phyloP scores from a whole-genome alignment of 2,329 filamentous ascomycete species.

The Lachnellula hyalina region DNA sequence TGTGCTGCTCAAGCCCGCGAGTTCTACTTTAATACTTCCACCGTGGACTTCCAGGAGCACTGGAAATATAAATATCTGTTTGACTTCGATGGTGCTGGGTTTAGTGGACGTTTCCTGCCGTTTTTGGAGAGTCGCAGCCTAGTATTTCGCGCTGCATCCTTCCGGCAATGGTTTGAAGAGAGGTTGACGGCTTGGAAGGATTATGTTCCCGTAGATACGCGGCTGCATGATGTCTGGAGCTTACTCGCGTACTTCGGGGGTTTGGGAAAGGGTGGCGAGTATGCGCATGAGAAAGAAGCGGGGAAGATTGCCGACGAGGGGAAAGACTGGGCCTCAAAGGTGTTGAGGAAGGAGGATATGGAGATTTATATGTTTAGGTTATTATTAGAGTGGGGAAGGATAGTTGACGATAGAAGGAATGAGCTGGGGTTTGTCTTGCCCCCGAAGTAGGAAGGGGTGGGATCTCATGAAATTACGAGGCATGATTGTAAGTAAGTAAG shows the following conservation, averaged over 20 bases:
- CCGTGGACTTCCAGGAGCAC: conserved; percentile 33
- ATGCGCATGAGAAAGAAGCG: conserved; percentile 32
- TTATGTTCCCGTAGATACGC: conserved; percentile 55
- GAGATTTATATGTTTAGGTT: conserved; percentile 52
- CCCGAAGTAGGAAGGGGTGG: background rate
- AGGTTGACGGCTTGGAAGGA: conserved; percentile 57
- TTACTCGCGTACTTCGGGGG: conserved; percentile 29
- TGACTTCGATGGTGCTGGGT: conserved; percentile 53
- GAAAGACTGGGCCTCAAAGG: conserved; percentile 48
- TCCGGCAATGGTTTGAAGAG: conserved; percentile 60
- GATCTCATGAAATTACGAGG: background rate
- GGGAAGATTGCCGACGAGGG: conserved; percentile 48
- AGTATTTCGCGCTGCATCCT: conserved; percentile 55
- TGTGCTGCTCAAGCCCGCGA: conserved; percentile 30
- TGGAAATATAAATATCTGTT: conserved; percentile 48
- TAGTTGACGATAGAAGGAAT: conserved; percentile 37
- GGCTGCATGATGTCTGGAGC: conserved; percentile 22
- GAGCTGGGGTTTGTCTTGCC: conserved; percentile 30
- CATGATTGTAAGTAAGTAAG: too few relatives aligned
- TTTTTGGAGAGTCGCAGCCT: conserved; percentile 48
- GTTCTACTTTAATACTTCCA: conserved; percentile 20
- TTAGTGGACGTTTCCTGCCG: conserved; percentile 43
- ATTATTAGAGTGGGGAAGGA: conserved; percentile 42
- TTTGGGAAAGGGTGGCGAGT: conserved; percentile 5
- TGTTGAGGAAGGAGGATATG: conserved; percentile 53